Conservation (phyloP, 2,329 filamentous ascomycete species). For the Hirsutella thompsonii region DNA sequence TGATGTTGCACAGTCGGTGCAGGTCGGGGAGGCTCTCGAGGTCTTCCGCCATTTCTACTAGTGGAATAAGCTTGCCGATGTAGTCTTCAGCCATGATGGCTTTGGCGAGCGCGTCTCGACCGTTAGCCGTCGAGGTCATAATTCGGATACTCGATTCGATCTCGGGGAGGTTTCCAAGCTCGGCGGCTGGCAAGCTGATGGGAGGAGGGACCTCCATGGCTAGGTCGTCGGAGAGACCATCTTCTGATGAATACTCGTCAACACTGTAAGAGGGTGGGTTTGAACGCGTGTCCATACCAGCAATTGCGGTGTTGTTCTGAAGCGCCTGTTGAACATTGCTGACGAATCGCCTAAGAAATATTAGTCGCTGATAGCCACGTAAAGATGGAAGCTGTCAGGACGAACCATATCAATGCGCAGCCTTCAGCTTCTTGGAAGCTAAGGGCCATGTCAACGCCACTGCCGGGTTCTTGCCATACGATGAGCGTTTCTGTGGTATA, state of each 20-base stretch:
- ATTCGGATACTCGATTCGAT: slow-evolving; percentile 75
- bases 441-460: slow-evolving; percentile 88
- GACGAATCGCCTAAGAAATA: slow-evolving; percentile 66
- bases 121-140: slow-evolving; percentile 59
- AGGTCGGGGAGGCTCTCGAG: slow-evolving; percentile 77
- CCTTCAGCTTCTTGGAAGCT: slow-evolving; percentile 97
- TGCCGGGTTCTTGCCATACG: slow-evolving; percentile 83
- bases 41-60: slow-evolving; percentile 83
- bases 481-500: slow-evolving; percentile 72
- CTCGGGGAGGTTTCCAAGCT: slow-evolving; percentile 71
- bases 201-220: slow-evolving; percentile 59
- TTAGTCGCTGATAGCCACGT: slow-evolving; percentile 7
- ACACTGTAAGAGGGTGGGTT: slow-evolving; percentile 4
- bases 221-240: slow-evolving; percentile 76
- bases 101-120: slow-evolving; percentile 78
- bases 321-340: slow-evolving; percentile 71
- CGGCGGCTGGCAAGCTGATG: slow-evolving; percentile 64
- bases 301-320: slow-evolving; percentile 23
- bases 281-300: not conserved
- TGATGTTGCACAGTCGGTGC: slow-evolving; percentile 90
- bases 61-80: slow-evolving; percentile 70
- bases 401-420: slow-evolving; percentile 80
- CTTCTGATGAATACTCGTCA: slow-evolving; percentile 40
- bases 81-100: slow-evolving; percentile 79
- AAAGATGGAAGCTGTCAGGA: not conserved